Conservation (phyloP, 75 land plant genomes). For the Larix kaempferi region DNA sequence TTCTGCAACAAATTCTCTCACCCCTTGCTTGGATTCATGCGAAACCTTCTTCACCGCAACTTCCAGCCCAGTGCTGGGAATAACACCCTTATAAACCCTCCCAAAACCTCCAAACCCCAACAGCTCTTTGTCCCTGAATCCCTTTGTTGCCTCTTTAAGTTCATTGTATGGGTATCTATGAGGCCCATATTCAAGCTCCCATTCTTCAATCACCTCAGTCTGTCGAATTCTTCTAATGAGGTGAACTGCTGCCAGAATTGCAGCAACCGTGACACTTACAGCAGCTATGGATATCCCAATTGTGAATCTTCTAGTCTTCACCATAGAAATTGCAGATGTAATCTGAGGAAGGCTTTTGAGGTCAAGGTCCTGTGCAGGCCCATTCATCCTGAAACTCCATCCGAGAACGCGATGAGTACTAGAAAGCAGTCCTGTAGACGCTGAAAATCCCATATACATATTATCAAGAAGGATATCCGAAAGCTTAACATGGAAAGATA, state of each 20-base stretch:
- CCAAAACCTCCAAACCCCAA: conserved; percentile 47
- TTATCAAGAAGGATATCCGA: conserved; percentile 11
- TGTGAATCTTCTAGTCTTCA: too few relatives aligned
- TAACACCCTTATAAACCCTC: conserved; percentile 27
- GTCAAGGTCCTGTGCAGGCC: conserved; percentile 13
- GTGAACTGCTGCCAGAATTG: too few relatives aligned
- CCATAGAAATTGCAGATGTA: too few relatives aligned
- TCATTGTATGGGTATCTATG: conserved; percentile 31
- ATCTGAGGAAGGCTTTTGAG: conserved; percentile 8
- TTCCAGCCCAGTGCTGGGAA: conserved; percentile 23
- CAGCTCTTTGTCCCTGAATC: conserved; percentile 22
- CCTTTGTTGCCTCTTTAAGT: conserved; percentile 28
- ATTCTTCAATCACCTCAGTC: conserved; percentile 8
- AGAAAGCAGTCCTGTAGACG: conserved; percentile 26
- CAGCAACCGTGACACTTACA: background rate
- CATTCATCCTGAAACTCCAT: conserved; percentile 35
- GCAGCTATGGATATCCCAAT: background rate
- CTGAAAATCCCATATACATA: conserved; percentile 46
- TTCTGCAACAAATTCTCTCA: conserved; percentile 66
- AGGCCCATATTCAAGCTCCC: conserved; percentile 23
- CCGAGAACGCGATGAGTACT: conserved; percentile 16
- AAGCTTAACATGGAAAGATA: conserved; percentile 19
- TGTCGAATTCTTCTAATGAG: background rate
- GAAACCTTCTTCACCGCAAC: conserved; percentile 64
- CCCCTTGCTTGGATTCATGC: conserved; percentile 36